Evolutionary conservation across 208 protist genomes (phyloP), one percentile per base, ranked within the genome.

Genomic region (Polymyxa betae): DNA sequence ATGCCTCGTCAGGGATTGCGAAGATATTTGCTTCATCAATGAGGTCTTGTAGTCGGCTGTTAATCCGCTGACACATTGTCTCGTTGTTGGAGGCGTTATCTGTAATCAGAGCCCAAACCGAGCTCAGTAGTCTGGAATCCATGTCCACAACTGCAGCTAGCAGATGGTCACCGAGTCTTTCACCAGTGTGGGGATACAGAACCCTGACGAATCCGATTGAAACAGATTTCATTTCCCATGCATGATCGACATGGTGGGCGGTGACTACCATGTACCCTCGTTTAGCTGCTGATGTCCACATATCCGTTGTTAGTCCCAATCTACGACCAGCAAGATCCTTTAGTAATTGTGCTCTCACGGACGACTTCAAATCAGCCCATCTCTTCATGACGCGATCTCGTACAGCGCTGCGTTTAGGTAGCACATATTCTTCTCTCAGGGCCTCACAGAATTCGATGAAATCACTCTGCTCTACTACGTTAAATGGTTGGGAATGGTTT

Each of bases 401-500:
- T 38, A 82, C 72, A 20, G 72, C 35, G 35, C 35, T n/a, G 5
- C 72, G 5, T 5, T 5, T 38, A 5, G 72, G 72, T 16, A 82
- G 16, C n/a, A 35, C 35, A 43, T 82, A 82, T 20, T 35, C 16
- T 20, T 35, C 12, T 82, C n/a, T 35, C 72, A 35, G n/a, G 35
- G 72, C n/a, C 5, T 82, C 72, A 35, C 72, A 82, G 72, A 82
- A 82, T 20, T 82, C 72, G 35, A 82, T 43, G n/a, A 82, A 82
- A 35, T 82, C 72, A 82, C 10, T n/a, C 72, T 45, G 72, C 16
- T 82, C 16, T 12, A 82, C 72, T 38, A 82, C 72, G n/a, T 35
- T 82, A 43, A 82, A 82, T n/a, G 72, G 40, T n/a, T 82, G 72
- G 16, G 40, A 82, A 82, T 82, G 72, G 40, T 35, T 82, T 20